Base-by-base conservation (phyloP, 208 protist species). In the Leptomonas pyrrhocoris region DNA sequence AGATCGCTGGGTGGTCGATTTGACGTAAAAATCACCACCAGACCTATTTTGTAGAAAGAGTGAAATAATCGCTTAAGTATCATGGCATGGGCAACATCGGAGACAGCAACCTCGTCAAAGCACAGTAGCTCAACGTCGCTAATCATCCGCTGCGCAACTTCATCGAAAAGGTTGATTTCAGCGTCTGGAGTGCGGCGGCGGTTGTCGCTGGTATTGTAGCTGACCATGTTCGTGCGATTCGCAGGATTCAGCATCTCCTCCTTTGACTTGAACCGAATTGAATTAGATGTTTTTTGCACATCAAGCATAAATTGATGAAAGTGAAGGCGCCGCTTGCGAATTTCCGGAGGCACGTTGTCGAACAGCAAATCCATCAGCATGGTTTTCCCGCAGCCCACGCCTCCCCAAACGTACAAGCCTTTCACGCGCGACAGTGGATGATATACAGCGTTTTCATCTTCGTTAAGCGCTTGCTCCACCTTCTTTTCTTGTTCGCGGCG, bases 241-340 rank as follows among this genome's bases (percentile, higher is more conserved):
- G 64, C 54, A 25, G 57, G 31, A 4, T 60, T 57, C 57, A 77
- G 48, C 68, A 75, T 66, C 76, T 95, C 84, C 67, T 88, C 80
- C 43, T 87, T 70, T 42, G 68, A 73, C 49, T 89, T 86, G 75
- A 77, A 86, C 40, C 84, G 88, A 42, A 96, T 89, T 0, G 74
- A 66, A 60, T 97, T 89, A 0, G 83, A 80, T 5, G 85, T 92
- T n/a, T 85, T 80, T 46, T 98, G 94, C 49, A 98, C 90, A 75
- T 98, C 93, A 3, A 98, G 73, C 96, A 99, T 98, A 60, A 99
- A 99, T 51, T 96, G 85, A 75, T 99, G 92, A 62, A 99, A 99
- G 83, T 99, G 97, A 45, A 98, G 86, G 34, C 96, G 85, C 27
- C 76, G 78, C 74, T 98, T 98, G 49, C 95, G 94, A 25, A 95